Evolutionary conservation across 495 filamentous ascomycete species (phyloP), one percentile per base, ranked within the genome.

Genomic region (Xylona heveae): DNA sequence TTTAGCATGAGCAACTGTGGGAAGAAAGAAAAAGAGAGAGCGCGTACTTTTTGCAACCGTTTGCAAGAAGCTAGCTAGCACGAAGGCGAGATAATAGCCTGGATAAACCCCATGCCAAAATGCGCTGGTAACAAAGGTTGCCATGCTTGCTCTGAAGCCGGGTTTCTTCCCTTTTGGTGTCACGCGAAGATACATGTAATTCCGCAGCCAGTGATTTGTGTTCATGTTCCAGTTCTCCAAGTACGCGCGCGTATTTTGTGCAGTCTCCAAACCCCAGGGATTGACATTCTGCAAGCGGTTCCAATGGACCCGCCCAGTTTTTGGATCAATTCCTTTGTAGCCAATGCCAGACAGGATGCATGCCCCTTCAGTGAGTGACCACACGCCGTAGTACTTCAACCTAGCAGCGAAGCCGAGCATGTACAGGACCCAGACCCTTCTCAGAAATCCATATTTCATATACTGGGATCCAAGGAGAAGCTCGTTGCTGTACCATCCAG

Each of bases 51-150:
- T 97, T 6, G 90, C 90, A 19, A 74, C 73, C 2, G 79, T 90
- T 51, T 97, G 88, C 24, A 92, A 62, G 39, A 97, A 79, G 13
- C 77, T 76, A 1, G 79, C 88, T 13, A 93, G 62, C 31, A 94
- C 52, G 39, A 97, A 97, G 6, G 78, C 62, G 30, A 97, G 48
- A 50, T 97, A 95, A 50, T 97, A 97, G 4, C 88, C 88, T 0
- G 90, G 88, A 40, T 88, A 88, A 55, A 95, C 94, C 12, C 88
- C 88, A 50, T 97, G 88, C 88, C 88, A 97, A 47, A 95, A 77
- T 1, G 88, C 88, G 41, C 76, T 83, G 19, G 88, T 95, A 5
- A 68, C 66, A 44, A 97, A 97, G 0, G 88, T 97, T 2, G 82
- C 84, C 62, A 97, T 51, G 46, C 75, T 93, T 20, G 88, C 90